Base-by-base conservation (phyloP, 345 rosid species). In the Stellera chamaejasme region DNA sequence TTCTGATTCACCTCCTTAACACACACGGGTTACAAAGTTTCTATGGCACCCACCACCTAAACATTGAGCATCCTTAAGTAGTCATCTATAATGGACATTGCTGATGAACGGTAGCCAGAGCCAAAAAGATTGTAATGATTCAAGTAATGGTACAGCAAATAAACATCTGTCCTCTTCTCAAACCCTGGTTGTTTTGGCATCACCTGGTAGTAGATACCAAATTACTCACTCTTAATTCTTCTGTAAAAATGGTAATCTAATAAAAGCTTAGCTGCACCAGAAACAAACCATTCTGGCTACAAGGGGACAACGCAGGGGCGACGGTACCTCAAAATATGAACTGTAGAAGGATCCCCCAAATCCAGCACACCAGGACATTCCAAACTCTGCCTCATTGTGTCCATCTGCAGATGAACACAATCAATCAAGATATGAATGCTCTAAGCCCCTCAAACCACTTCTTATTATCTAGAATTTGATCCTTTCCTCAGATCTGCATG, bases 301-400 rank as follows among this genome's bases (percentile, higher is more conserved):
- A 3, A 32, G 9, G 39, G 3, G 39, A 32, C 39, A 36, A 39
- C 14, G 26, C 12, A 15, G 27, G n/a, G 43, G 14, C 16, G 26
- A 11, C 7, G 63, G 43, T 82, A 88, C 96, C 93, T 79, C 72
- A 58, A 88, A 92, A 63, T 86, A 92, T 14, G 86, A 79, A 49
- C 70, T 74, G 68, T 88, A 88, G 75, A 92, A 92, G 27, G 96
- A 69, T 64, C 75, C 82, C 72, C 93, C 87, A 49, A 86, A 88
- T 46, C 95, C 91, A 11, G 99, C 91, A 43, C 96, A 92, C 97
- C 98, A 88, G 10, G 96, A 92, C 97, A 88, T 88, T 46, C 98
- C 97, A 56, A 92, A 88, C 63, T 92, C 97, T 5, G 98, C 97
- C 72, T 92, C 97, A 19, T 43, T 81, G 68, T 92, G 99, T 44